These are phyloP conservation scores for Allium cepa DNA, from an alignment of 106 monocot species.

Conservation along the genomic window DNA sequence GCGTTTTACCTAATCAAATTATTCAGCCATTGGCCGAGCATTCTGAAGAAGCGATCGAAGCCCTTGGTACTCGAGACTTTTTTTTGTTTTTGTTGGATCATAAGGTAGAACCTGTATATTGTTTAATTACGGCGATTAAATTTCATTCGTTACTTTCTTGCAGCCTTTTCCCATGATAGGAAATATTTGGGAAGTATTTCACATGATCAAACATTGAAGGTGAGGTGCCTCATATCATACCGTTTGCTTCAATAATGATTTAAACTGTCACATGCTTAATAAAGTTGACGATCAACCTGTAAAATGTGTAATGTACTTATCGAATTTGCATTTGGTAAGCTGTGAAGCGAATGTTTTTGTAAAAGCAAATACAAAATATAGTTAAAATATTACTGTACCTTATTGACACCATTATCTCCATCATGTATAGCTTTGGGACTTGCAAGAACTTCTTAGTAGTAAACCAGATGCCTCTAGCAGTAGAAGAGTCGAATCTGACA, in stretches of 20 bases:
- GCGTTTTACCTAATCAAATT: conserved; percentile 85
- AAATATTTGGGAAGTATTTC: conserved; percentile 94
- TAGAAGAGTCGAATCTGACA: conserved; percentile 22
- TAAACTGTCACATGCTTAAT: not conserved
- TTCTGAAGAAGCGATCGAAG: conserved; percentile 86
- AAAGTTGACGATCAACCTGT: no score
- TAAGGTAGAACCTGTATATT: not conserved
- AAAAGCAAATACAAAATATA: not conserved
- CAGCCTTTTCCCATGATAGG: conserved; percentile 84
- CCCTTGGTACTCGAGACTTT: conserved; percentile 46
- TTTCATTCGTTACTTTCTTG: conserved; percentile 8
- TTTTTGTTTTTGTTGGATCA: not conserved
- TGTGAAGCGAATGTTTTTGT: not conserved
- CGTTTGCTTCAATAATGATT: not conserved
- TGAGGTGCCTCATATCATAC: conserved; percentile 4
- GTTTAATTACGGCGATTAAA: not conserved
- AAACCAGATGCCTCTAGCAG: conserved; percentile 13
- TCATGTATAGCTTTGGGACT: conserved; percentile 46
- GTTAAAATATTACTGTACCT: not conserved
- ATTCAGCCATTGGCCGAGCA: conserved; percentile 87
- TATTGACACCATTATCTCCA: not conserved
- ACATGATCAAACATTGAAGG: conserved; percentile 92
- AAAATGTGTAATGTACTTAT: not conserved
- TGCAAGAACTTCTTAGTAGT: conserved; percentile 47
- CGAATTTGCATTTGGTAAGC: not conserved